A percentile compares a stretch with the other conserved stretches of the same genome.
Conservation (phyloP, 495 filamentous ascomycete genomes). For the Lentithecium fluviatile region DNA sequence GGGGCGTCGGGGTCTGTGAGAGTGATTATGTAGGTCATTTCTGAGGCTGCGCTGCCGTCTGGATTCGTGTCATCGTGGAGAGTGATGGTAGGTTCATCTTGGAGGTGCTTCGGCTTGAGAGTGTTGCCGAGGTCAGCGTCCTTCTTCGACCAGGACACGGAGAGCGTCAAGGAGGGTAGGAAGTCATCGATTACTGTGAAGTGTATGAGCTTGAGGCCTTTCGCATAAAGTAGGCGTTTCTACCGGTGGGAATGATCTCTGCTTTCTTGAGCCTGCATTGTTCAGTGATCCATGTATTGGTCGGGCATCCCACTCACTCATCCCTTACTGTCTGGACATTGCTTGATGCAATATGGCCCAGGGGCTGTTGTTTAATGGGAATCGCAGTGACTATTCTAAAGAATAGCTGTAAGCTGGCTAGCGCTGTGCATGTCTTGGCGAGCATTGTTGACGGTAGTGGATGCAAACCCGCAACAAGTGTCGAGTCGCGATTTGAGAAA, state of each 20-base stretch:
- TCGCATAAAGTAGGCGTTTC: conserved; percentile 5
- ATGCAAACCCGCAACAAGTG: not conserved
- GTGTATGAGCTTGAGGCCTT: conserved; percentile 22
- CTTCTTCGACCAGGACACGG: conserved; percentile 51
- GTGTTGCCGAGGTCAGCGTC: conserved; percentile 60
- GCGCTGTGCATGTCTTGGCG: not conserved
- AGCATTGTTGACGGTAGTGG: not conserved
- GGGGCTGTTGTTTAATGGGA: not conserved
- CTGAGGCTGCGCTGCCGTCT: conserved; percentile 15
- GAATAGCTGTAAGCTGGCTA: not conserved
- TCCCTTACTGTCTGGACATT: conserved; percentile 22
- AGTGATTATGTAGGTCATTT: conserved; percentile 47
- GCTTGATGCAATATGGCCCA: not conserved
- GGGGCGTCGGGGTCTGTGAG: conserved; percentile 73
- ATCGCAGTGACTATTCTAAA: not conserved
- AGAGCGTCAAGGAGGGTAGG: conserved; percentile 52
- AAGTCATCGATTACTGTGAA: conserved; percentile 63
- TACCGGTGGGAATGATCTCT: conserved; percentile 61
- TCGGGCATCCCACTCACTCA: conserved; percentile 30
- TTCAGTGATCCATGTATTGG: conserved; percentile 1
- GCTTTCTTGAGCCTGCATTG: conserved; percentile 54
- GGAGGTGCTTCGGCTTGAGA: conserved; percentile 52
- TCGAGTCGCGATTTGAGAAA: not conserved
- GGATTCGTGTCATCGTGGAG: conserved; percentile 36
- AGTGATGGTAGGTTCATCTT: conserved; percentile 52